A percentile compares a stretch with the other conserved stretches of the same genome.
phyloP scores from a whole-genome alignment of 2,329 filamentous ascomycete species.

The Dactylellina haptotyla region DNA sequence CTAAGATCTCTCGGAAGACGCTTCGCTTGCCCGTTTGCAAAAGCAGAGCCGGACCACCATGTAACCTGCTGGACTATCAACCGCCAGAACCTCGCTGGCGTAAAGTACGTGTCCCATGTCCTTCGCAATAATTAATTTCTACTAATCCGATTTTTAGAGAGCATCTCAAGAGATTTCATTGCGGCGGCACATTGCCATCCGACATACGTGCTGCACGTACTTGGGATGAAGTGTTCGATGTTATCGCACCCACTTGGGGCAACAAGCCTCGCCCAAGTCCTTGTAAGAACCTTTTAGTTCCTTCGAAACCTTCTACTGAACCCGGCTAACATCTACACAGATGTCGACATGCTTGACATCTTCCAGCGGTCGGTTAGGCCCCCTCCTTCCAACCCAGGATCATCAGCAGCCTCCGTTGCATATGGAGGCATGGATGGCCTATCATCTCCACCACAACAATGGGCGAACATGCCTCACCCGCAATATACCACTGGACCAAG shows the following conservation, averaged over 20 bases:
- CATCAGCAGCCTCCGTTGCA: not conserved
- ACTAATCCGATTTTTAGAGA: conserved; percentile 22
- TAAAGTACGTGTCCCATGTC: conserved; percentile 29
- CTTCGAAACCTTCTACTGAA: not conserved
- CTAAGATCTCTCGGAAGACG: conserved; percentile 32
- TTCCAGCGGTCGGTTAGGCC: conserved; percentile 44
- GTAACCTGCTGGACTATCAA: conserved; percentile 53
- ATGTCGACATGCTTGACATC: conserved; percentile 52
- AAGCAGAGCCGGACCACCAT: conserved; percentile 39
- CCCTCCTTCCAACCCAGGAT: not conserved
- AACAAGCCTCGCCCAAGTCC: conserved; percentile 38
- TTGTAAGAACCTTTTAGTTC: conserved; percentile 13
- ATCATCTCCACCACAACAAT: conserved; percentile 4
- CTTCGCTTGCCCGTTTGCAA: conserved; percentile 49
- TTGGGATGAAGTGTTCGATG: conserved; percentile 50
- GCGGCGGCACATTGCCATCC: conserved; percentile 32
- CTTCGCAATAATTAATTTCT: not conserved
- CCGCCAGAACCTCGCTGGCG: conserved; percentile 49
- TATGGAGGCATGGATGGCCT: not conserved
- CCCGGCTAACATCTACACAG: conserved; percentile 14
- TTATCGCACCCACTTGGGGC: conserved; percentile 49
- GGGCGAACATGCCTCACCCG: not conserved
- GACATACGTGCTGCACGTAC: conserved; percentile 46
- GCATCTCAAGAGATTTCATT: conserved; percentile 51
- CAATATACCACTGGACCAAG: conserved; percentile 2